phyloP scores from a whole-genome alignment of 306 rosid species.

The Prunus dulcis region DNA sequence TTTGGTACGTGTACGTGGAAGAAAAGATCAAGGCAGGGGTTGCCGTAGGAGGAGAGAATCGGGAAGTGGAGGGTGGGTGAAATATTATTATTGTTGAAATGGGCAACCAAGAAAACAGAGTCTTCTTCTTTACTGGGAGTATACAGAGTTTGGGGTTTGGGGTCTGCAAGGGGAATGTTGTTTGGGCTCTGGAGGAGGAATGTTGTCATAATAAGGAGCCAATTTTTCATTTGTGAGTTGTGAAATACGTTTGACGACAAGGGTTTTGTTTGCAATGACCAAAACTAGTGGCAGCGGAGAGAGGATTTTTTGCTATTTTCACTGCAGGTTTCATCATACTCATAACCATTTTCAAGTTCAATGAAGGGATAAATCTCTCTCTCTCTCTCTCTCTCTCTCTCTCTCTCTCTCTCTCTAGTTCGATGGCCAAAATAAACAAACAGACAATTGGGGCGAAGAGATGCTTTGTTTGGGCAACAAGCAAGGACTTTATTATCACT shows the following conservation, averaged over 20 bases:
- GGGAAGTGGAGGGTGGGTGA: background rate
- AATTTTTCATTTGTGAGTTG: background rate
- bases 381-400: too few species aligned
- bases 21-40: background rate
- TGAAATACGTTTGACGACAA: background rate
- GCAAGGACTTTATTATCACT: background rate
- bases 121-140: background rate
- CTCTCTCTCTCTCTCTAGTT: too few species aligned
- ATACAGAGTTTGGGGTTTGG: background rate
- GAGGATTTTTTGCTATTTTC: background rate
- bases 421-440: too few species aligned
- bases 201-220: too few species aligned
- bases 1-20: background rate
- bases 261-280: background rate
- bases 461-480: background rate
- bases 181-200: too few species aligned
- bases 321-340: background rate
- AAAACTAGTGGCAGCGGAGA: background rate
- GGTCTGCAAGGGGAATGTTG: background rate
- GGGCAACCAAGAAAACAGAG: background rate
- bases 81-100: background rate
- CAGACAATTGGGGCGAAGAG: too few species aligned
- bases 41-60: background rate
- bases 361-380: too few species aligned
- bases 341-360: background rate